Evolutionary conservation across 116 monocot genomes (phyloP), one percentile per base, ranked within the genome.

Genomic region (Papilionanthe hybrid): DNA sequence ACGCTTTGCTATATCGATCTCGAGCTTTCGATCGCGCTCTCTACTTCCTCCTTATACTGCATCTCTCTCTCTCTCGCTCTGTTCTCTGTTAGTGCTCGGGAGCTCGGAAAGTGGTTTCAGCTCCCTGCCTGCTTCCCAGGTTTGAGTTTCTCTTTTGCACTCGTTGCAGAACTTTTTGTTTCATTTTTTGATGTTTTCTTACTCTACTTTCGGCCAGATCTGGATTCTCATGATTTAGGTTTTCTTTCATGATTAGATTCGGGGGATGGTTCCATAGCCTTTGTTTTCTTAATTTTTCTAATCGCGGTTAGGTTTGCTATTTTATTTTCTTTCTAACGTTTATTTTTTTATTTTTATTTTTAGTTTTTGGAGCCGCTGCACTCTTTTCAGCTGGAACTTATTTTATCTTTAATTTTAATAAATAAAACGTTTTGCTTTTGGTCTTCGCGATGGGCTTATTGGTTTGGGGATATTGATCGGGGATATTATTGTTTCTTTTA

Each of bases 141-240:
- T 66, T 9, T 19, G 43, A 12, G 69, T 28, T 37, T 37, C 12
- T 43, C n/a, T 28, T 73, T 7, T 75, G 9, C 22, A 10, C 66
- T 42, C n/a, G 5, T 1, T 37, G 37, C 37, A 37, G 37, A 37
- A 5, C 56, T 42, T 44, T 28, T 30, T 10, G 11, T 23, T 11
- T 45, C 7, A 25, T 78, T 78, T 44, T 63, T 60, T 0, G 25
- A 32, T 1, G 13, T 42, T 63, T 78, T n/a, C 20, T 43, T 7
- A 4, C 20, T 63, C 37, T 67, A 5, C 58, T 67, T 65, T 79
- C 67, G n/a, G 41, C 44, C 7, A 73, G 73, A 73, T 73, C 73
- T 22, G 73, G 43, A n/a, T n/a, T 44, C 8, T 42, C 43, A 73
- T 17, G 42, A 5, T 22, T 42, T 41, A 2, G 41, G 22, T 32